phyloP scores from a whole-genome alignment of 1,139 yeast species.

The Magnusiomyces paraingens region DNA sequence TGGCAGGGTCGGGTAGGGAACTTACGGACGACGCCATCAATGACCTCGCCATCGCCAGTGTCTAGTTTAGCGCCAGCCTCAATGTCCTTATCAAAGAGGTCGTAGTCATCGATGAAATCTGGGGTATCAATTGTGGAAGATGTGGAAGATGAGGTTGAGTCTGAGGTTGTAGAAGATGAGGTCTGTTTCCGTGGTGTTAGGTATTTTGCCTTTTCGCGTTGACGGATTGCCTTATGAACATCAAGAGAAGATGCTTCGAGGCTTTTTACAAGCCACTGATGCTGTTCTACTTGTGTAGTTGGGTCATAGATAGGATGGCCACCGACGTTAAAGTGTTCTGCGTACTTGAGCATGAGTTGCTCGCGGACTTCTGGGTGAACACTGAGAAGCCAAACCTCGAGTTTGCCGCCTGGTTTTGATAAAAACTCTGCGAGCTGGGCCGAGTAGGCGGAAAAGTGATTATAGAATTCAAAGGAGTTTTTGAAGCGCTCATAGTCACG shows the following conservation, averaged over 20 bases:
- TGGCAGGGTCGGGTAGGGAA: conserved; percentile 7
- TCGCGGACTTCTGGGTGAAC: conserved; percentile 7
- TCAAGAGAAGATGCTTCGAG: conserved; percentile 3
- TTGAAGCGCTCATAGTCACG: conserved; percentile 5
- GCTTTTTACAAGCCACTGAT: not conserved
- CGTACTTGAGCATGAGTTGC: conserved; percentile 6
- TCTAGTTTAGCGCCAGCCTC: conserved; percentile 1
- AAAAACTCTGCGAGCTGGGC: not conserved
- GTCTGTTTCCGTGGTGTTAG: too few species aligned
- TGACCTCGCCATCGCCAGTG: conserved; percentile 2
- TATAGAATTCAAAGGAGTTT: conserved; percentile 2
- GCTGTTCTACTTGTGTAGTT: not conserved
- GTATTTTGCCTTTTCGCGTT: not conserved
- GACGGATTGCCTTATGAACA: not conserved
- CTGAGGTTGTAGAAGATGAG: too few species aligned
- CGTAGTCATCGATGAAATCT: not conserved
- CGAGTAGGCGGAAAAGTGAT: not conserved
- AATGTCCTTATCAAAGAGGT: conserved; percentile 3
- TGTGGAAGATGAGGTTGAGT: too few species aligned
- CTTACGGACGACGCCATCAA: conserved; percentile 1
- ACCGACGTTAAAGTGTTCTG: conserved; percentile 4
- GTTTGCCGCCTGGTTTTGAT: conserved; percentile 1
- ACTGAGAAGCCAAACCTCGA: conserved; percentile 1
- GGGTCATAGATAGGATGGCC: conserved; percentile 7
- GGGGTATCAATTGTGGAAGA: not conserved